Conservation (phyloP, 2,329 filamentous ascomycete genomes). For the Beauveria sp. region DNA sequence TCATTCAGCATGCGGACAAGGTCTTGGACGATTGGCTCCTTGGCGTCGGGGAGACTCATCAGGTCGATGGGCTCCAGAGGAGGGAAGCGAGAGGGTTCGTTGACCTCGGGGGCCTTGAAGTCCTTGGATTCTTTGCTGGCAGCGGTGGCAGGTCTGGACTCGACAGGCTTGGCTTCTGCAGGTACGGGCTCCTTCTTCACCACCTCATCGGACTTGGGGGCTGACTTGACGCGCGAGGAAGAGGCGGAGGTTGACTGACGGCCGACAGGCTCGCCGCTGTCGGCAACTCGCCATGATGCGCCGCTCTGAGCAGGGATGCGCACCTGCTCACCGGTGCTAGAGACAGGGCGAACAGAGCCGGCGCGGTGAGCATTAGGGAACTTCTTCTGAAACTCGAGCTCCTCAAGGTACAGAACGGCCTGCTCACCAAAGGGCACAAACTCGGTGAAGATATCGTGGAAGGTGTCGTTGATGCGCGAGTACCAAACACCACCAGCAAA, state of each 20-base stretch:
- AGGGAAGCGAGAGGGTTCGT: conserved; percentile 57
- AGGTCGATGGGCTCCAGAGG: conserved; percentile 68
- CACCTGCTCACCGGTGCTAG: conserved; percentile 53
- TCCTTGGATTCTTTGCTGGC: conserved; percentile 22
- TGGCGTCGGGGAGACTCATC: conserved; percentile 64
- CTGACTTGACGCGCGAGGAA: conserved; percentile 22
- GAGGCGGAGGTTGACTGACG: conserved; percentile 54
- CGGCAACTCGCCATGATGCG: conserved; percentile 69
- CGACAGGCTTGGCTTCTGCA: conserved; percentile 23
- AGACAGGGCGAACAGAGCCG: conserved; percentile 30
- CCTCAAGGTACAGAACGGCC: conserved; percentile 89
- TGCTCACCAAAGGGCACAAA: conserved; percentile 93
- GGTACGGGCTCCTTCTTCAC: conserved; percentile 19
- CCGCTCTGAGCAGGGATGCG: conserved; percentile 82
- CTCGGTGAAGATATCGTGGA: conserved; percentile 98
- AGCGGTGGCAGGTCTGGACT: conserved; percentile 13
- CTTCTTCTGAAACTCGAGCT: conserved; percentile 82
- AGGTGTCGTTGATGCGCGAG: conserved; percentile 89
- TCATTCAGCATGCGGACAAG: conserved; percentile 93
- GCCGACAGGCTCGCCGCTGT: conserved; percentile 46
- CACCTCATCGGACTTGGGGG: conserved; percentile 21
- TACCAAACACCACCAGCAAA: conserved; percentile 90
- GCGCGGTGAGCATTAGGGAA: conserved; percentile 50
- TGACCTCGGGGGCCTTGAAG: conserved; percentile 53
- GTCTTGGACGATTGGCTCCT: conserved; percentile 85